These are phyloP conservation scores for Phytophthora sansomeana DNA, from an alignment of 352 stramenopile species.

Conservation along the genomic window DNA sequence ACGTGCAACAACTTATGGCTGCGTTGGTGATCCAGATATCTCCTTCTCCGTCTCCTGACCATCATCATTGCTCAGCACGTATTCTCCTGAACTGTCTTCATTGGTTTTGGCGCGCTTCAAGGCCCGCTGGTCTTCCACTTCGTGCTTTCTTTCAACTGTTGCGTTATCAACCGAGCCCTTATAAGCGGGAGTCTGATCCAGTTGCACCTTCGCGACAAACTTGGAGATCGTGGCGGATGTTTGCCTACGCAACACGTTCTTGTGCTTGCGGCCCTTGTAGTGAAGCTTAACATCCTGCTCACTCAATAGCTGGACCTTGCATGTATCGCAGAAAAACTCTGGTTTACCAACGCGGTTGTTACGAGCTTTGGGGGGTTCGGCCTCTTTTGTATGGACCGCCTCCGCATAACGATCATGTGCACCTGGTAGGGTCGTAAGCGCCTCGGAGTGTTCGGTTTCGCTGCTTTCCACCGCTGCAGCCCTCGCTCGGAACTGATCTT, in stretches of 20 bases:
- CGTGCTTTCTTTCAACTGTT: conserved; percentile 19
- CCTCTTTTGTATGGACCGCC: conserved; percentile 15
- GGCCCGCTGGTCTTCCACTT: conserved; percentile 29
- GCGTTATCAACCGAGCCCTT: background rate
- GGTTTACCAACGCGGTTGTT: conserved; percentile 39
- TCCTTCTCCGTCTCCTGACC: background rate
- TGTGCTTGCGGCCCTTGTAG: conserved; percentile 85
- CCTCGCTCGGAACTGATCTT: conserved; percentile 57
- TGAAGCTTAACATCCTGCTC: conserved; percentile 80
- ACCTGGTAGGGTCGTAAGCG: conserved; percentile 41
- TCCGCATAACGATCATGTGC: conserved; percentile 48
- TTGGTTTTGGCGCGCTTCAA: conserved; percentile 42
- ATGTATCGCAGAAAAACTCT: conserved; percentile 75
- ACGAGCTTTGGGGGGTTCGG: conserved; percentile 17
- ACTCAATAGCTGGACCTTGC: conserved; percentile 76
- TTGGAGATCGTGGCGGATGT: conserved; percentile 63
- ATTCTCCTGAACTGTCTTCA: background rate
- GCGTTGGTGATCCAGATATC: conserved; percentile 13
- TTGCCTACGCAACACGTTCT: conserved; percentile 71
- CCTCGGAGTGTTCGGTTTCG: conserved; percentile 19
- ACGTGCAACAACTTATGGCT: conserved; percentile 7
- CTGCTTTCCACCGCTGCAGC: conserved; percentile 41
- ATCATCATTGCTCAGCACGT: background rate
- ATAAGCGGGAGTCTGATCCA: conserved; percentile 17
- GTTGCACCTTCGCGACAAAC: conserved; percentile 41